phyloP scores from a whole-genome alignment of 2,329 filamentous ascomycete genomes.

The Sclerotinia minor region DNA sequence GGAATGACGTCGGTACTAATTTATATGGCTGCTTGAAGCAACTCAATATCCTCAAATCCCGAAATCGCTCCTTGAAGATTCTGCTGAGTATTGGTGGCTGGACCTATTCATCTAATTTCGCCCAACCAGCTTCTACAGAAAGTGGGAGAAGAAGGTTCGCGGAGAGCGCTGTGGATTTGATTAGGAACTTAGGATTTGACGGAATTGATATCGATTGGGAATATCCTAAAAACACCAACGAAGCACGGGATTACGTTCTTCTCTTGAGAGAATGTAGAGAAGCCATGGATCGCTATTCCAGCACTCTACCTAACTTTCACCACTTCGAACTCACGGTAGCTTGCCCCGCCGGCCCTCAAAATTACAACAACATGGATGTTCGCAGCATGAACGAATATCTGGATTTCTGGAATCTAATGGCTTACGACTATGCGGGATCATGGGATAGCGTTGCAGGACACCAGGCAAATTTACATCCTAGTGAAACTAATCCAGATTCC shows the following conservation, averaged over 20 bases:
- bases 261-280: slow-evolving; percentile 57
- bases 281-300: slow-evolving; percentile 59
- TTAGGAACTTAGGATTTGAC: slow-evolving; percentile 80
- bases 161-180: slow-evolving; percentile 67
- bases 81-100: slow-evolving; percentile 88
- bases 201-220: slow-evolving; percentile 71
- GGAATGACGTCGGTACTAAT: slow-evolving; percentile 74
- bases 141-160: slow-evolving; percentile 73
- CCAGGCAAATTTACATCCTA: slow-evolving; percentile 74
- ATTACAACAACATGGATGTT: slow-evolving; percentile 64
- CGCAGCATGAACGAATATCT: slow-evolving; percentile 63
- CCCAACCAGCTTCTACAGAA: slow-evolving; percentile 68
- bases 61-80: slow-evolving; percentile 80
- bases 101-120: slow-evolving; percentile 87
- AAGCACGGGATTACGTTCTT: slow-evolving; percentile 60
- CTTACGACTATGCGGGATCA: slow-evolving; percentile 82
- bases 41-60: slow-evolving; percentile 77
- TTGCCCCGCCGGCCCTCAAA: slow-evolving; percentile 61
- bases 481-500: slow-evolving; percentile 53
- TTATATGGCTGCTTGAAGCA: slow-evolving; percentile 89
- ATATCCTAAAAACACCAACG: slow-evolving; percentile 56
- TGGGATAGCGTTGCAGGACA: slow-evolving; percentile 76
- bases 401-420: slow-evolving; percentile 82
- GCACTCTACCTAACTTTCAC: slow-evolving; percentile 43
- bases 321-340: slow-evolving; percentile 67